Conservation (phyloP, 805 yeast genomes). For the Ogataea wickerhamii region DNA sequence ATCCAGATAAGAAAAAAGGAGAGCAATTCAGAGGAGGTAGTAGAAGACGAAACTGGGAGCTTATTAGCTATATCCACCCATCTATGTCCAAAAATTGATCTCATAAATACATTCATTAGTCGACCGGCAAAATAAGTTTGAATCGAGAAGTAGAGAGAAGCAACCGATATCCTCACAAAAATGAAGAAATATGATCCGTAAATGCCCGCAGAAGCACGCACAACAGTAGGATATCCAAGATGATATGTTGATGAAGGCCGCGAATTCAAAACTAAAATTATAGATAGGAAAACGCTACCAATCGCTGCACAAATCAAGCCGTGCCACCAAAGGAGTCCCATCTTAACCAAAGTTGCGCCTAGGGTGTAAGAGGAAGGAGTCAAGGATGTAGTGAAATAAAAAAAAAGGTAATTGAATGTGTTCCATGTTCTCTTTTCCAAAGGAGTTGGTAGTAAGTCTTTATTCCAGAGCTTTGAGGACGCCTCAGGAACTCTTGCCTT, state of each 20-base stretch:
- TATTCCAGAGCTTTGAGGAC: constrained; percentile 23
- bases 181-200: too few species aligned
- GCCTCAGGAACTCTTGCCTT: too few species aligned
- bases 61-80: too few species aligned
- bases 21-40: too few species aligned
- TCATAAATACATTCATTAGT: too few species aligned
- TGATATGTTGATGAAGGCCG: constrained; percentile 22
- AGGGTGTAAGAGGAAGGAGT: constrained; percentile 22
- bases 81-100: too few species aligned
- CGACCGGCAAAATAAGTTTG: too few species aligned
- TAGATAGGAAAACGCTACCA: constrained; percentile 15
- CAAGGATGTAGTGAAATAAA: constrained; percentile 13
- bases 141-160: too few species aligned
- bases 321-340: constrained; percentile 22
- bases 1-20: too few species aligned
- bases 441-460: constrained; percentile 35
- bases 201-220: constrained; percentile 35
- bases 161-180: too few species aligned
- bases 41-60: too few species aligned
- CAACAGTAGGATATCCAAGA: constrained; percentile 35
- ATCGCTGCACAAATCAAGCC: constrained; percentile 17
- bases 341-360: constrained; percentile 19
- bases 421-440: constrained; percentile 32
- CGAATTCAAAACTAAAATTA: constrained; percentile 13
- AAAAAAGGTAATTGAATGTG: constrained; percentile 7